A percentile compares a stretch with the other conserved stretches of the same genome.
phyloP scores from a whole-genome alignment of 2,329 filamentous ascomycete species.

The Calonectria hongkongensis region DNA sequence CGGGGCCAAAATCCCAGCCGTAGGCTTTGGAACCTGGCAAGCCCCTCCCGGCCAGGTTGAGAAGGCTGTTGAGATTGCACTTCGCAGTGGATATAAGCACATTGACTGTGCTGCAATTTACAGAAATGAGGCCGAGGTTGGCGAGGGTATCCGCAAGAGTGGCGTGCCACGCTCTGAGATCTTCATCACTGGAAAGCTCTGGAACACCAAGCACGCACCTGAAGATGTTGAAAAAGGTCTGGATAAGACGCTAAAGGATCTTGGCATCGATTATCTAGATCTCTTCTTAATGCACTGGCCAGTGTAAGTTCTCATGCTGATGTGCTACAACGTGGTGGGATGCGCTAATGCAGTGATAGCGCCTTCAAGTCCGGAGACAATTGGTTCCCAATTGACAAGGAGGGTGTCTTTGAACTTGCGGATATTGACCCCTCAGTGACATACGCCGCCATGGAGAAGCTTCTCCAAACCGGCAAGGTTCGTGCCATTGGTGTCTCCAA shows the following conservation, averaged over 20 bases:
- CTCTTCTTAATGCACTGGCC: slow-evolving; percentile 45
- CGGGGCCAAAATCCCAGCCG: slow-evolving; percentile 83
- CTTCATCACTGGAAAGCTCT: slow-evolving; percentile 76
- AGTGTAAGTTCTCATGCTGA: slow-evolving; percentile 17
- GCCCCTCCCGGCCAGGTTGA: slow-evolving; percentile 63
- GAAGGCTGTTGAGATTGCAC: slow-evolving; percentile 62
- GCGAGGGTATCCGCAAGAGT: slow-evolving; percentile 62
- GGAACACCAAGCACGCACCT: slow-evolving; percentile 72
- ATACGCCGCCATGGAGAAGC: slow-evolving; percentile 63
- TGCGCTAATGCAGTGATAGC: slow-evolving; percentile 43
- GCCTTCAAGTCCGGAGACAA: slow-evolving; percentile 73
- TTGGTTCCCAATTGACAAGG: slow-evolving; percentile 66
- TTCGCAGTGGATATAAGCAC: slow-evolving; percentile 64
- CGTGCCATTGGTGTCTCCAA: slow-evolving; percentile 71
- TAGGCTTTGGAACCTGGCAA: slow-evolving; percentile 86
- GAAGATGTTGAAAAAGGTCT: slow-evolving; percentile 68
- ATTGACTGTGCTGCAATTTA: slow-evolving; percentile 68
- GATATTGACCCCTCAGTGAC: slow-evolving; percentile 67
- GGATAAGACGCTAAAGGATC: slow-evolving; percentile 67
- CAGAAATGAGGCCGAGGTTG: slow-evolving; percentile 65
- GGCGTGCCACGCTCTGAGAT: slow-evolving; percentile 63
- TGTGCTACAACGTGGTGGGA: neutral
- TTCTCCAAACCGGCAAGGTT: slow-evolving; percentile 62
- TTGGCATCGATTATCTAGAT: slow-evolving; percentile 70
- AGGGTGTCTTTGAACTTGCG: slow-evolving; percentile 79